Conservation (phyloP, 2,329 filamentous ascomycete genomes). For the Exophiala calicioides region DNA sequence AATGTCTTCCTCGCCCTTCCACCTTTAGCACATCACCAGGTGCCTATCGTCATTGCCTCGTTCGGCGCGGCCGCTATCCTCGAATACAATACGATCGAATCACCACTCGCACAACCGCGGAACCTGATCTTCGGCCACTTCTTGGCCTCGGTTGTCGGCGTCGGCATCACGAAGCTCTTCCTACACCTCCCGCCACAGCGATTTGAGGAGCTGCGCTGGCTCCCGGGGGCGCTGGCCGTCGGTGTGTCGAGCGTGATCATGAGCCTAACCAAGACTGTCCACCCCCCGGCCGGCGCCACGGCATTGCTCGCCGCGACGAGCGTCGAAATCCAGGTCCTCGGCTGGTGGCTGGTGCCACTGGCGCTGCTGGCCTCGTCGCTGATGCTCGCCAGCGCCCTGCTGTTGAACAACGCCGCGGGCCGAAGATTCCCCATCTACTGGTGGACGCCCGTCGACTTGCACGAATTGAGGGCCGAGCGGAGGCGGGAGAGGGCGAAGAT, state of each 20-base stretch:
- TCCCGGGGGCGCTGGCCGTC: slow-evolving; percentile 67
- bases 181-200: slow-evolving; percentile 44
- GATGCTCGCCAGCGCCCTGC: slow-evolving; percentile 63
- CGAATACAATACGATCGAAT: slow-evolving; percentile 70
- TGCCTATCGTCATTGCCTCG: slow-evolving; percentile 66
- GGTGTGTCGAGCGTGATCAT: slow-evolving; percentile 64
- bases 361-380: slow-evolving; percentile 61
- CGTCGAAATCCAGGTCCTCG: slow-evolving; percentile 54
- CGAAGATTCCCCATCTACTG: slow-evolving; percentile 69
- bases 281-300: slow-evolving; percentile 74
- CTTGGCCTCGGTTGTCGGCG: slow-evolving; percentile 61
- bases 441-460: slow-evolving; percentile 39
- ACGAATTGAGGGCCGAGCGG: slow-evolving; percentile 17
- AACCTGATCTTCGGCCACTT: slow-evolving; percentile 69
- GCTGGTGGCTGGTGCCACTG: slow-evolving; percentile 69
- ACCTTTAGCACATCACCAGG: slow-evolving; percentile 53
- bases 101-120: slow-evolving; percentile 71
- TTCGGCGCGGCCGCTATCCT: slow-evolving; percentile 77
- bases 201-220: slow-evolving; percentile 59
- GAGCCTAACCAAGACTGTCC: slow-evolving; percentile 69
- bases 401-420: slow-evolving; percentile 68
- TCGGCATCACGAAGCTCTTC: slow-evolving; percentile 67
- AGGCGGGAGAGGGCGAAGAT: slow-evolving; percentile 1
- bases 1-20: slow-evolving; percentile 58
- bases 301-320: slow-evolving; percentile 68